Evolutionary conservation across 805 yeast species (phyloP), one percentile per base, ranked within the genome.

Genomic region (Zygosaccharomyces gambellarensis): DNA sequence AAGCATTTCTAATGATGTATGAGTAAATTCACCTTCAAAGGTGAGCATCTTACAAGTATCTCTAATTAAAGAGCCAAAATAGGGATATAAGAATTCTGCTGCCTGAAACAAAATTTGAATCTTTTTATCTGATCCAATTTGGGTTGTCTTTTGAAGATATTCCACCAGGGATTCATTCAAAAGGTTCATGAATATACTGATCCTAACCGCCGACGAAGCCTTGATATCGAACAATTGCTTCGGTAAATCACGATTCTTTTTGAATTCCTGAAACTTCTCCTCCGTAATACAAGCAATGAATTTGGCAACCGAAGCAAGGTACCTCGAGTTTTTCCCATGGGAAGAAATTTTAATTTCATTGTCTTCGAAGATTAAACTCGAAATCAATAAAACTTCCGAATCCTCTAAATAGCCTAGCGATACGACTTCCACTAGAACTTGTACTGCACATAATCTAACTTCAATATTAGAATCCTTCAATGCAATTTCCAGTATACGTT

Each of bases 321-420:
- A 60, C 47, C 67, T 65, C 5, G 64, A 60, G 46, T 59, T 64
- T 39, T 64, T 68, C 39, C 67, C 61, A n/a, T 57, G 62, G 46
- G 61, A 66, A 2, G 65, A 52, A 8, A 62, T 56, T 27, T 63
- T 59, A 58, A 66, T 49, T 54, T 67, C 50, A 42, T 70, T 72
- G 48, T 66, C 66, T 17, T 59, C 63, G 51, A 73, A 77, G n/a
- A 75, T 62, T 39, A 80, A 62, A 22, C 76, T 68, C n/a, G 73
- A 58, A 7, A 82, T 59, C 31, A 60, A 54, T n/a, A 71, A 56
- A 34, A 76, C 67, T 50, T 85, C 89, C 3, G 71, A 74, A 22
- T 80, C 81, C 38, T 80, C 85, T 34, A 90, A 65, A 56, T 81
- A 83, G 0, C 90, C 92, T 19, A 79, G 65, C 36, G 75, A 73